Percentiles rank a stretch among this genome's conserved stretches.
These are phyloP conservation scores for Aspergillus ibericus DNA, from an alignment of 2,329 filamentous ascomycete genomes.

Conservation along the genomic window DNA sequence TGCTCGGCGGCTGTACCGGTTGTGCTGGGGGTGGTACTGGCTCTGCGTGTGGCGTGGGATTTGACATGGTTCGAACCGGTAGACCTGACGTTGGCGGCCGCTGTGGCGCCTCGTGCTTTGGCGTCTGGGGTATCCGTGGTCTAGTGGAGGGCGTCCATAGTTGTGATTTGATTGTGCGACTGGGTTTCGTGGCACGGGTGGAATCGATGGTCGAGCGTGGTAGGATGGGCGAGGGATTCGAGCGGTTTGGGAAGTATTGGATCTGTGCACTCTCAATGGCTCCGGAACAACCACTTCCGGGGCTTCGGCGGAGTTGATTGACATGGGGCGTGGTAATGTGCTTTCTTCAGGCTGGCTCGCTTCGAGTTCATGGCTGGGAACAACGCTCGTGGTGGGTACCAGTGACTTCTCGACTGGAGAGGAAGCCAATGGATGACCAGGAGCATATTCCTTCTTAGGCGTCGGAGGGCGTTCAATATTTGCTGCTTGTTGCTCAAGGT, in stretches of 20 bases:
- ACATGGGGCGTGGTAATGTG: constrained; percentile 26
- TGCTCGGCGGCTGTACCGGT: constrained; percentile 24
- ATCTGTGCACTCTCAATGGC: constrained; percentile 27
- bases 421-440: constrained; percentile 6
- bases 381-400: neutral
- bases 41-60: constrained; percentile 30
- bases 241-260: constrained; percentile 21
- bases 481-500: constrained; percentile 30
- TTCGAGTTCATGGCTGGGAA: neutral
- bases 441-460: constrained; percentile 2
- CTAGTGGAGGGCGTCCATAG: constrained; percentile 8
- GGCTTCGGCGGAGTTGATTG: constrained; percentile 37
- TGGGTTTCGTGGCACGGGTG: constrained; percentile 19
- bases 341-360: neutral
- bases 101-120: constrained; percentile 15
- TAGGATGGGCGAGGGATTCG: constrained; percentile 20
- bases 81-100: constrained; percentile 16
- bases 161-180: constrained; percentile 6
- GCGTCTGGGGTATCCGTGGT: constrained; percentile 10
- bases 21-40: constrained; percentile 25
- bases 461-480: constrained; percentile 2
- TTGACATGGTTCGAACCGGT: constrained; percentile 28
- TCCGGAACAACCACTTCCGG: constrained; percentile 34
- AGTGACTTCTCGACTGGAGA: neutral
- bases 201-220: constrained; percentile 27